These are phyloP conservation scores for Pseudogymnoascus sp. DNA, from an alignment of 2,329 filamentous ascomycete genomes.

Conservation along the genomic window DNA sequence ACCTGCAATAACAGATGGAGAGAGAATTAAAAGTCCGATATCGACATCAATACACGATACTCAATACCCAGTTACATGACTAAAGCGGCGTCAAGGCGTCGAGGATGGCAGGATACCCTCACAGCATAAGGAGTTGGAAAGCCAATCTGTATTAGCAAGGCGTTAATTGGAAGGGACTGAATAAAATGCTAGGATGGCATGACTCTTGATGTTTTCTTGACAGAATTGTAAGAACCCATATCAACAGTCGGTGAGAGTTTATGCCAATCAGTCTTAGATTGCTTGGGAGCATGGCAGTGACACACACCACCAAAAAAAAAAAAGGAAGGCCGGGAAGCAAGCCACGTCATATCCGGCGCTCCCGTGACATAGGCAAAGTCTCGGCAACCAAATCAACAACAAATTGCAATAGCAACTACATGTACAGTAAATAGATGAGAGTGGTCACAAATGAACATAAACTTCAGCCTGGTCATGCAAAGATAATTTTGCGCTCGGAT, in stretches of 20 bases:
- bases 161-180: neutral
- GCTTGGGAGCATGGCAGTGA: conserved; percentile 6
- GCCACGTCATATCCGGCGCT: neutral
- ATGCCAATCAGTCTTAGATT: neutral
- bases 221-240: neutral
- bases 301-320: neutral
- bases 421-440: neutral
- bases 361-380: neutral
- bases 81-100: neutral
- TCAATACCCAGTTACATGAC: neutral
- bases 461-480: neutral
- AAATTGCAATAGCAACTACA: neutral
- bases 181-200: neutral
- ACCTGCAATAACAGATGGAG: conserved; percentile 57
- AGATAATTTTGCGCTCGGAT: neutral
- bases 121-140: neutral
- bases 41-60: neutral
- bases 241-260: conserved; percentile 2
- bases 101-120: neutral
- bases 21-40: conserved; percentile 43
- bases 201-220: neutral
- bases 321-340: neutral
- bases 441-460: neutral
- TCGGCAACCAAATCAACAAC: neutral
- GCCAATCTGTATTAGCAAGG: neutral